Base-by-base conservation (phyloP, 257 asterid genomes). In the Solanum sparsipilum region DNA sequence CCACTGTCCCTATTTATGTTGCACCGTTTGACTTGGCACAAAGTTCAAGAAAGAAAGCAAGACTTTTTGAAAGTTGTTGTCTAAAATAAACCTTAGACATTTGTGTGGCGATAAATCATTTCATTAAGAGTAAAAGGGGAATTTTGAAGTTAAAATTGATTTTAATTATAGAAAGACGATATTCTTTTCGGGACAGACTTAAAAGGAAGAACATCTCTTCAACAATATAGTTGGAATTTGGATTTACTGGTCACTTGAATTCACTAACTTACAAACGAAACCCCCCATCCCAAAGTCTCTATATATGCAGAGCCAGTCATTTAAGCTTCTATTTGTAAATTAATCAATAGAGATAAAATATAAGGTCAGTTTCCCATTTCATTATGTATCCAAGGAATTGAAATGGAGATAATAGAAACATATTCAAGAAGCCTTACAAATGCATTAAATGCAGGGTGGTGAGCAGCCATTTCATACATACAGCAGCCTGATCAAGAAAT, bases 401-500 rank as follows among this genome's bases (percentile, higher is more conserved):
- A 20, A 27, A 82, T 9, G 70, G 29, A 48, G 85, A 36, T 46
- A 0, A 71, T 25, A 31, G 6, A 71, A 71, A 86, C 72, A 7
- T 1, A 34, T 13, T 18, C 82, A 72, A 86, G 82, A 21, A 32
- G 88, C 88, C 97, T 96, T 94, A 97, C 99, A 90, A 95, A 96
- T 90, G 99, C 99, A 91, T 97, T 96, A 90, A 97, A 97, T 8
- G 99, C 99, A 56, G 97, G 99, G 68, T 98, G 98, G 91, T 94
- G 98, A 88, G 99, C 99, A 87, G 99, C 96, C 98, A 97, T 97
- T 91, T 97, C 99, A 41, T 97, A 96, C 94, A 97, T 93, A 87
- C 99, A 97, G 93, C 99, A 97, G 87, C 99, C 99, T 97, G 90
- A 85, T 88, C 46, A 88, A 89, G 38, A 82, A 84, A 87, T 38